These are phyloP conservation scores for Komagataella pastoris DNA, from an alignment of 805 yeast species.

Conservation along the genomic window DNA sequence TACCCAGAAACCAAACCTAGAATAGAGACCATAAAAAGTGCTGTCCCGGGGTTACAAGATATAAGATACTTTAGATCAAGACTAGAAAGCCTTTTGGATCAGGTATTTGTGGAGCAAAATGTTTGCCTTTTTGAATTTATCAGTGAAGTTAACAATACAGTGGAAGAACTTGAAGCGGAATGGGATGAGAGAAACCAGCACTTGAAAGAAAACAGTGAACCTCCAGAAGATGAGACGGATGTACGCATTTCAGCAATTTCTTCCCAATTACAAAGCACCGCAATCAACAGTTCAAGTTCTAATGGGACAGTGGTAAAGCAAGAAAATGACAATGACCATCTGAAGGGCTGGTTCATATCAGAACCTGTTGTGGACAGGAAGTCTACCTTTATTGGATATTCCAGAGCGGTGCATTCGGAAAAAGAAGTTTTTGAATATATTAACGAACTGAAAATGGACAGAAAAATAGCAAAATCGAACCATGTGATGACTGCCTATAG, in stretches of 20 bases:
- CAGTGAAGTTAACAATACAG: constrained; percentile 46
- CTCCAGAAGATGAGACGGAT: neutral
- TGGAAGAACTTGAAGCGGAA: constrained; percentile 14
- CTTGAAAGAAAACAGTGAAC: neutral
- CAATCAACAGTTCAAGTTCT: constrained; percentile 1
- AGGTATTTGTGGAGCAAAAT: constrained; percentile 40
- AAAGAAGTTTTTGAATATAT: constrained; percentile 50
- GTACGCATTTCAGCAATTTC: neutral
- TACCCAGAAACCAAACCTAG: constrained; percentile 63
- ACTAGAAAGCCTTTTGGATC: constrained; percentile 37
- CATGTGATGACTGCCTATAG: constrained; percentile 89
- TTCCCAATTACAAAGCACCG: neutral
- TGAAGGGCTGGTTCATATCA: constrained; percentile 66
- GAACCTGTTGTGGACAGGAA: constrained; percentile 75
- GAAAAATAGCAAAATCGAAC: constrained; percentile 49
- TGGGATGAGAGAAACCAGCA: neutral
- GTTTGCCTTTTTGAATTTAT: constrained; percentile 76
- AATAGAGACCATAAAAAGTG: constrained; percentile 35
- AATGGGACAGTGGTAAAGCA: neutral
- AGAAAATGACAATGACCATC: constrained; percentile 30
- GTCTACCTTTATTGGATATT: constrained; percentile 75
- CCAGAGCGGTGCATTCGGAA: constrained; percentile 46
- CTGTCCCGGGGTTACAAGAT: constrained; percentile 16
- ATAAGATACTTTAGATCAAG: constrained; percentile 22
- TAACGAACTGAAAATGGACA: constrained; percentile 42